These are phyloP conservation scores for Amanita muscaria DNA, from an alignment of 768 basidiomycete species.

Conservation along the genomic window DNA sequence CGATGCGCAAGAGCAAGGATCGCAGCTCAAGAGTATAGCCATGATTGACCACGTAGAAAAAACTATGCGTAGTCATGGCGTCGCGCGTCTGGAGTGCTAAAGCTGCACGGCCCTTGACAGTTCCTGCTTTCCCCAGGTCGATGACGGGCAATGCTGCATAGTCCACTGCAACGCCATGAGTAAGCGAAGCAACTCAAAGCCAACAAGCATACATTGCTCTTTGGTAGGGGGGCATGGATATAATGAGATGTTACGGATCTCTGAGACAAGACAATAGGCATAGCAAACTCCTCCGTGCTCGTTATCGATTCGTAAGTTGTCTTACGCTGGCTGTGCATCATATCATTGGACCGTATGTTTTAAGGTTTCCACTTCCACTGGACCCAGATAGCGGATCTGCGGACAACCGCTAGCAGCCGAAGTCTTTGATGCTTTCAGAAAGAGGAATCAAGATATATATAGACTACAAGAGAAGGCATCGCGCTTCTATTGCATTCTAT, in stretches of 20 bases:
- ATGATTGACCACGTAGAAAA: slow-evolving; percentile 43
- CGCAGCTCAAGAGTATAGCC: slow-evolving; percentile 25
- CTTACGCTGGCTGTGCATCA: too few relatives aligned
- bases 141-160: slow-evolving; percentile 44
- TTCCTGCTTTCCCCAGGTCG: slow-evolving; percentile 35
- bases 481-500: too few relatives aligned
- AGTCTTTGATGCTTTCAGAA: too few relatives aligned
- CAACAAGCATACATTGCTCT: slow-evolving; percentile 7
- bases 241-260: slow-evolving; percentile 31
- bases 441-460: too few relatives aligned
- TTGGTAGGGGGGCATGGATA: slow-evolving; percentile 15
- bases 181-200: too few relatives aligned
- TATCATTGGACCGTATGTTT: too few relatives aligned
- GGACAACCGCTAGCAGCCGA: too few relatives aligned
- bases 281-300: too few relatives aligned
- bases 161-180: slow-evolving; percentile 19
- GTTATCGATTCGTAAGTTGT: too few relatives aligned
- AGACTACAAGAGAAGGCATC: too few relatives aligned
- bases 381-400: too few relatives aligned
- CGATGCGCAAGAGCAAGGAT: neutral
- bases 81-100: slow-evolving; percentile 33
- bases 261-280: slow-evolving; percentile 23
- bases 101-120: slow-evolving; percentile 26
- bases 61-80: slow-evolving; percentile 37
- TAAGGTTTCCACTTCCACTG: too few relatives aligned